Evolutionary conservation across 2,329 filamentous ascomycete species (phyloP), one percentile per base, ranked within the genome.

Genomic region (Septoria linicola): DNA sequence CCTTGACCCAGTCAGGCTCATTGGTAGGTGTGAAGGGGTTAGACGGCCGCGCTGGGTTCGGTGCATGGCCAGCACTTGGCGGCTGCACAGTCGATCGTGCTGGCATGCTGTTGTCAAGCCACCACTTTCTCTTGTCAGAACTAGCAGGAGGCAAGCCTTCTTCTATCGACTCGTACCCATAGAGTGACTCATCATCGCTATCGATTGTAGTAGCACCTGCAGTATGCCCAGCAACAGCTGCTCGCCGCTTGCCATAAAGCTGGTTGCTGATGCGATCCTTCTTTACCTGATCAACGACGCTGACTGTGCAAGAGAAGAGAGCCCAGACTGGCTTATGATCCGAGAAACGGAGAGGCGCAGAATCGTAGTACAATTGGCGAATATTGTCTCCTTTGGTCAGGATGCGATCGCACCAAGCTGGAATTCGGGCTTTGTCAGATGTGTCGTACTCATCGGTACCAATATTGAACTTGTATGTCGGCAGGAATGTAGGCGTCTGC

Each of bases 241-340:
- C 75, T 47, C 86, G 81, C 39, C 84, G 81, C 57, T 77, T 76
- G 17, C 79, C 75, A 66, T 97, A 96, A 8, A 97, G 76, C 45
- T 86, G 79, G 25, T 80, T 80, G 63, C 86, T 88, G 40, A 97
- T 82, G 3, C 75, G 72, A 55, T 91, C 85, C 59, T 88, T 89
- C 46, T 79, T 74, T 19, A 71, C 72, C 66, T 96, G 88, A 59
- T 99, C 81, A 8, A 97, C 75, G 37, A 93, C 83, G 59, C 78
- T 91, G 45, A 97, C 86, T 1, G 79, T 82, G 69, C 91, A 95
- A 59, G 89, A 81, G 66, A 99, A 99, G 0, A 83, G 83, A 10
- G 89, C 91, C 70, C 89, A 96, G 0, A 99, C 92, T 1, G 93
- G 93, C n/a, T 91, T 82, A 69, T 99, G 93, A 66, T 99, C 93